phyloP scores from a whole-genome alignment of 2,329 filamentous ascomycete genomes.

The Fusarium duplospermum region DNA sequence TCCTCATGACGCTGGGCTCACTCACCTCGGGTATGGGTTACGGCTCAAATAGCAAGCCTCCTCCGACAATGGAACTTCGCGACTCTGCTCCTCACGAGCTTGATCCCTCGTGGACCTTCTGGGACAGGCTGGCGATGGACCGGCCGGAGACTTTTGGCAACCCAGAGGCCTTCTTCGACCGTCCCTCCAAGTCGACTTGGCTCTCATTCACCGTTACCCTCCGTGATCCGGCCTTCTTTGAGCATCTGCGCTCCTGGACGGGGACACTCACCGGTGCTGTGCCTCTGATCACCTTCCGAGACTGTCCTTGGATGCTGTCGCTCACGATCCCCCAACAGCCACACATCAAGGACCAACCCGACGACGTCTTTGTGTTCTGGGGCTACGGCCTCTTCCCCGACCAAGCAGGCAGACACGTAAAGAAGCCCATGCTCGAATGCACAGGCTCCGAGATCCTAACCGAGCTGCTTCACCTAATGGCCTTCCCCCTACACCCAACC shows the following conservation, averaged over 20 bases:
- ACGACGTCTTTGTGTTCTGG: constrained; percentile 42
- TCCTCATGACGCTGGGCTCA: constrained; percentile 39
- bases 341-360: constrained; percentile 39
- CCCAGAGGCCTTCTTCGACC: constrained; percentile 44
- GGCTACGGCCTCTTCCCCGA: constrained; percentile 44
- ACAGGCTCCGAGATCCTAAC: constrained; percentile 43
- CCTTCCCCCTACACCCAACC: constrained; percentile 39
- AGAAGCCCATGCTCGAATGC: constrained; percentile 43
- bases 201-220: constrained; percentile 42
- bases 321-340: constrained; percentile 40
- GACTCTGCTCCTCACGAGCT: constrained; percentile 43
- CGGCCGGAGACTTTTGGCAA: constrained; percentile 40
- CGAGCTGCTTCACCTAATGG: constrained; percentile 41
- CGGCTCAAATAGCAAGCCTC: constrained; percentile 36
- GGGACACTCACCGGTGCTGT: constrained; percentile 38
- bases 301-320: constrained; percentile 44
- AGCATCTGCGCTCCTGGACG: constrained; percentile 39
- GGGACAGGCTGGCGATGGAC: constrained; percentile 38
- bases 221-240: constrained; percentile 35
- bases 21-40: constrained; percentile 45
- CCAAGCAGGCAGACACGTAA: constrained; percentile 38
- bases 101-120: constrained; percentile 41
- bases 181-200: constrained; percentile 44
- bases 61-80: constrained; percentile 42
- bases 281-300: constrained; percentile 41